phyloP scores from a whole-genome alignment of 257 asterid species.

The Penstemon barbatus region DNA sequence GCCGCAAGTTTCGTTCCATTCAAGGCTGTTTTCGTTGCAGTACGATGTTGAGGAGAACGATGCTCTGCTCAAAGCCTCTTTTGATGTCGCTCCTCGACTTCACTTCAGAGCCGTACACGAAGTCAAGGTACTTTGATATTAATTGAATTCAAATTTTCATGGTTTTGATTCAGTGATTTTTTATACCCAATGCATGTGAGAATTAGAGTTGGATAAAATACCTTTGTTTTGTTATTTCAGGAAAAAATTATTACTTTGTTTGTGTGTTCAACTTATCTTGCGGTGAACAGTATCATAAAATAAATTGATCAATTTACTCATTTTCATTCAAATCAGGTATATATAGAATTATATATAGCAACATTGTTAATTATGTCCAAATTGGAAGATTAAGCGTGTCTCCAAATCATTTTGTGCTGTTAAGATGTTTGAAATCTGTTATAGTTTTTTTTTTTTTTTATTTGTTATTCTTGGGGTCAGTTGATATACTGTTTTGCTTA shows the following conservation, averaged over 20 bases:
- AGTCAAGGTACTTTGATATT: conserved; percentile 51
- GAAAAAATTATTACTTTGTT: too few relatives aligned
- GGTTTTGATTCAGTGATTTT: conserved; percentile 10
- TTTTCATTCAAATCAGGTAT: too few relatives aligned
- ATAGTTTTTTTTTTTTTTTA: neutral
- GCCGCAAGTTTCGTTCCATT: conserved; percentile 66
- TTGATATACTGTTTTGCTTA: conserved; percentile 24
- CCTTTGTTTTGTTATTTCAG: too few relatives aligned
- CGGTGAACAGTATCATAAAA: too few relatives aligned
- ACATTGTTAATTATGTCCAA: too few relatives aligned
- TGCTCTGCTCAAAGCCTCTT: conserved; percentile 67
- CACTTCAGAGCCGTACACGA: conserved; percentile 66
- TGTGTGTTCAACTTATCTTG: too few relatives aligned
- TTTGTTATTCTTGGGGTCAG: conserved; percentile 4
- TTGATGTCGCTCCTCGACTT: conserved; percentile 58
- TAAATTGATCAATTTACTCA: too few relatives aligned
- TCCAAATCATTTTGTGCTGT: neutral
- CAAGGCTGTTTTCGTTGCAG: conserved; percentile 65
- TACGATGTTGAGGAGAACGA: conserved; percentile 81
- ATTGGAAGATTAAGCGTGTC: too few relatives aligned
- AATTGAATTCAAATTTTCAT: neutral
- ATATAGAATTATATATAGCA: too few relatives aligned
- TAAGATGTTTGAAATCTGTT: neutral
- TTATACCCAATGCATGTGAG: neutral
- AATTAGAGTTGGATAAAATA: neutral